Percentiles rank a stretch among this genome's conserved stretches.
Conservation (phyloP, 768 basidiomycete species). For the Coprinopsis marcescibilis region DNA sequence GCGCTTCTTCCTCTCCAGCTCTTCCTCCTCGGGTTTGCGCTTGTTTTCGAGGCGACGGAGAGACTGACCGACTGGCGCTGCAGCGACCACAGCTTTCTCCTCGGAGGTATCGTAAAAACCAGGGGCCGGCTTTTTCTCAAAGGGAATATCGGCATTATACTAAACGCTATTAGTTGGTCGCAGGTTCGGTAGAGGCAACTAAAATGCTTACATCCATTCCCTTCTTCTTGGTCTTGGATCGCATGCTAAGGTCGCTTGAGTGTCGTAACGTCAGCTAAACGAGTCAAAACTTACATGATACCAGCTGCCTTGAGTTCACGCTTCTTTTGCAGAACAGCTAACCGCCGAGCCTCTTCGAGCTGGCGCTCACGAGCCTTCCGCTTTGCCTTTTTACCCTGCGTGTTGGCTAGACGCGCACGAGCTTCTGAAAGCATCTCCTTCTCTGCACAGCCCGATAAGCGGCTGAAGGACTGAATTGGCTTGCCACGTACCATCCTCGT, state of each 20-base stretch:
- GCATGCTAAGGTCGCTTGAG: conserved; percentile 51
- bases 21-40: conserved; percentile 89
- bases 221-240: conserved; percentile 90
- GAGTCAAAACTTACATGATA: conserved; percentile 66
- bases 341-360: conserved; percentile 88
- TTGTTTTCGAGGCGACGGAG: conserved; percentile 93
- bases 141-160: conserved; percentile 98
- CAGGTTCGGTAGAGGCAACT: conserved; percentile 7
- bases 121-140: conserved; percentile 92
- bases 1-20: conserved; percentile 88
- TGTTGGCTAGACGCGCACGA: conserved; percentile 95
- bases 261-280: background rate
- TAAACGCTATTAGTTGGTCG: conserved; percentile 24
- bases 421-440: conserved; percentile 99
- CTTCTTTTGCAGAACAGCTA: conserved; percentile 96
- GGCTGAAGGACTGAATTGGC: background rate
- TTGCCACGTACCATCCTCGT: conserved; percentile 78
- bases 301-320: conserved; percentile 96
- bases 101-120: conserved; percentile 98
- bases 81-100: conserved; percentile 79
- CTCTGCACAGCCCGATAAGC: conserved; percentile 41
- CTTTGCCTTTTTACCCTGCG: conserved; percentile 99
- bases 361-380: conserved; percentile 97
- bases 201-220: conserved; percentile 84
- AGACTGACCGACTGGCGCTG: conserved; percentile 89